phyloP scores from a whole-genome alignment of 495 filamentous ascomycete genomes.

The Aspergillus homomorphus region DNA sequence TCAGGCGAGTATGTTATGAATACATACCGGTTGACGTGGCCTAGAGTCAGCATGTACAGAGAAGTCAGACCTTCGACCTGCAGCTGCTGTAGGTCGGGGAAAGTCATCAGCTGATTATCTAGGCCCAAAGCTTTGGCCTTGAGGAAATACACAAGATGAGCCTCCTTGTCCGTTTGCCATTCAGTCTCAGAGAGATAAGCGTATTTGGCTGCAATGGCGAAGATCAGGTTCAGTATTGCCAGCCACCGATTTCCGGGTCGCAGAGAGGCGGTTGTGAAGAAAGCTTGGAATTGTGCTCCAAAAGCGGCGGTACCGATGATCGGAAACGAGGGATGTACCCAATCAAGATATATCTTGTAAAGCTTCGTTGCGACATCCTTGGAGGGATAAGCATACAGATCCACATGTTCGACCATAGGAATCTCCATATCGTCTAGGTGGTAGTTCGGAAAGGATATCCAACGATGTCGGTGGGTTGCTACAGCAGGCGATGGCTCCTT shows the following conservation, averaged over 20 bases:
- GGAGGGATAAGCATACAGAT: slow-evolving; percentile 49
- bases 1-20: neutral
- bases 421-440: slow-evolving; percentile 53
- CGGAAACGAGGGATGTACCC: slow-evolving; percentile 59
- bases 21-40: slow-evolving; percentile 59
- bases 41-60: slow-evolving; percentile 57
- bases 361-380: slow-evolving; percentile 51
- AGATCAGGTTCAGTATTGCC: slow-evolving; percentile 60
- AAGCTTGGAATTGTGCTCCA: slow-evolving; percentile 45
- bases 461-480: slow-evolving; percentile 24
- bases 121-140: slow-evolving; percentile 52
- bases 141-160: slow-evolving; percentile 55
- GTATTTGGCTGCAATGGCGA: slow-evolving; percentile 58
- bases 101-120: slow-evolving; percentile 48
- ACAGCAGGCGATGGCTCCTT: slow-evolving; percentile 27
- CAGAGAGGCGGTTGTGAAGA: slow-evolving; percentile 39
- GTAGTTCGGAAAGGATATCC: slow-evolving; percentile 37
- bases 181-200: slow-evolving; percentile 43
- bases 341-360: slow-evolving; percentile 55
- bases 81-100: slow-evolving; percentile 55
- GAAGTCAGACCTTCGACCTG: slow-evolving; percentile 56
- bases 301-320: slow-evolving; percentile 57
- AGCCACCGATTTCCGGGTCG: slow-evolving; percentile 49
- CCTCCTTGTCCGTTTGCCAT: slow-evolving; percentile 44
- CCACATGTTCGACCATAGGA: slow-evolving; percentile 40